Percentiles rank a stretch among this genome's conserved stretches.
These are phyloP conservation scores for Sequoiadendron giganteum DNA, from an alignment of 75 land plant genomes.

Conservation along the genomic window DNA sequence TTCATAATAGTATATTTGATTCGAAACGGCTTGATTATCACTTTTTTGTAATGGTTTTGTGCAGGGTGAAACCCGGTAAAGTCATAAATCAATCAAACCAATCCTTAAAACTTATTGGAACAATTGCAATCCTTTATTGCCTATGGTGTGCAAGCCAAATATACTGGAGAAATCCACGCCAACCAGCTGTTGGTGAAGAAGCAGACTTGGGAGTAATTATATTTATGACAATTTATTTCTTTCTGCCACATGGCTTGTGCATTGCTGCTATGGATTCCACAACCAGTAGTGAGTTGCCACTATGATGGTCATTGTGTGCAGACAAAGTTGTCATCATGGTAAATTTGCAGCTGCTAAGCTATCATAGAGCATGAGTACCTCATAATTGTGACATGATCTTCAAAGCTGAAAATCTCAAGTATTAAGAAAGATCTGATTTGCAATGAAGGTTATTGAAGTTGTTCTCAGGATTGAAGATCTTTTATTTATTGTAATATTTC, in stretches of 20 bases:
- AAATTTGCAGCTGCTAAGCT: background rate
- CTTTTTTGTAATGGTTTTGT: constrained; percentile 6
- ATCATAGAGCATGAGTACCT: background rate
- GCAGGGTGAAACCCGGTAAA: constrained; percentile 41
- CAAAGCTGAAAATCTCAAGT: background rate
- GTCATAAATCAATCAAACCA: constrained; percentile 16
- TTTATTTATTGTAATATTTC: background rate
- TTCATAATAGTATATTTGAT: background rate
- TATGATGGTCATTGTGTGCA: constrained; percentile 2
- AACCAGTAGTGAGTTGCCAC: constrained; percentile 32
- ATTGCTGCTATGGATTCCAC: constrained; percentile 51
- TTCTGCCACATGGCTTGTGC: constrained; percentile 64
- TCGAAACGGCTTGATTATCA: background rate
- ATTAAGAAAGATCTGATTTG: background rate
- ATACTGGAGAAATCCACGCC: constrained; percentile 62
- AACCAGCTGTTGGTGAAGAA: constrained; percentile 79
- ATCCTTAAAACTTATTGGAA: constrained; percentile 38
- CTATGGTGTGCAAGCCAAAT: constrained; percentile 74
- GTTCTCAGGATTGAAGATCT: background rate
- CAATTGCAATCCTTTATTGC: constrained; percentile 55
- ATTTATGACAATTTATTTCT: constrained; percentile 59
- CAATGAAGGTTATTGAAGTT: background rate
- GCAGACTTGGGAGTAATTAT: constrained; percentile 82
- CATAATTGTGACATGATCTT: background rate
- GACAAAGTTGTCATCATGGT: background rate